Conservation (phyloP, 78 protist species). For the Goniomonas avonlea region DNA sequence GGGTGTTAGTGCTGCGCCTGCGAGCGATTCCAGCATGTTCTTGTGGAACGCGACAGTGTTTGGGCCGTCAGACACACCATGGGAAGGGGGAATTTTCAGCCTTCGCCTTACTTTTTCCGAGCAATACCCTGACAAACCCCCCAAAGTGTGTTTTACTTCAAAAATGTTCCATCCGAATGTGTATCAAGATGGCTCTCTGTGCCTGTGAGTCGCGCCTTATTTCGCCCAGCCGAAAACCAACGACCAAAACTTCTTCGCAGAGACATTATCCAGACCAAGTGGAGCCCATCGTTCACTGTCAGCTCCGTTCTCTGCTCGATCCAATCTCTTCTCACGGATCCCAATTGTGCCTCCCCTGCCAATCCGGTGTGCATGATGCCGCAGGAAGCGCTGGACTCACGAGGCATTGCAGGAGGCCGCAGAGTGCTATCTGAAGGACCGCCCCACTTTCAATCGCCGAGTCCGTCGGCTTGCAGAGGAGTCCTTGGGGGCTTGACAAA, state of each 20-base stretch:
- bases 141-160: constrained; percentile 36
- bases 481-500: background rate
- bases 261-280: constrained; percentile 47
- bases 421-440: constrained; percentile 18
- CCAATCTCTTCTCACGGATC: constrained; percentile 48
- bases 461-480: constrained; percentile 17
- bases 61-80: constrained; percentile 63
- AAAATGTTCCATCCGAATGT: constrained; percentile 33
- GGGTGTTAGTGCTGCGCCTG: constrained; percentile 39
- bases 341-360: constrained; percentile 44
- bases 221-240: too few relatives aligned
- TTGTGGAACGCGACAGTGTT: constrained; percentile 59
- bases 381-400: too few relatives aligned
- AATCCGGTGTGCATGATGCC: too few relatives aligned
- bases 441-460: constrained; percentile 11
- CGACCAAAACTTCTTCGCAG: too few relatives aligned
- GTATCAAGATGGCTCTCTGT: constrained; percentile 41
- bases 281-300: constrained; percentile 46
- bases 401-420: too few relatives aligned
- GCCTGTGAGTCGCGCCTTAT: too few relatives aligned
- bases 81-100: constrained; percentile 59
- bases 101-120: constrained; percentile 36
- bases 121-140: constrained; percentile 51
- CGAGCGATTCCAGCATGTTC: constrained; percentile 26
- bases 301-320: constrained; percentile 35